Evolutionary conservation across 352 stramenopile species (phyloP), one percentile per base, ranked within the genome.

Genomic region (Phytophthora boehmeriae): DNA sequence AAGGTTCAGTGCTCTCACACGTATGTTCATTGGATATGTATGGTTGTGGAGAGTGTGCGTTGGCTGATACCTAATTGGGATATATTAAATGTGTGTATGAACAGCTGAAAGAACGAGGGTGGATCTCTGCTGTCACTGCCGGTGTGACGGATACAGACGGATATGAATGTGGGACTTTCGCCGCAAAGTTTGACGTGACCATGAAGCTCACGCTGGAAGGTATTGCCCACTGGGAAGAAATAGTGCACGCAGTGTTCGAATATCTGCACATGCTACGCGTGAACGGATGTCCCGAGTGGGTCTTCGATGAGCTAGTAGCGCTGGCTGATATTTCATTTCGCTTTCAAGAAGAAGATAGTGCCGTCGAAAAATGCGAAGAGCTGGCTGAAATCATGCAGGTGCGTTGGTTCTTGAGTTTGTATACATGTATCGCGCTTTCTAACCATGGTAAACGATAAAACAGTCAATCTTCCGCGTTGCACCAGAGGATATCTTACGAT

Each of bases 1-100:
- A 92, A 76, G 88, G 88, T 14, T 94, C 84, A 1, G 70, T 96
- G 20, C 60, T 96, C 16, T 92, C 82, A 28, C 68, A 90, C 65
- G 84, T 95, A 73, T 50, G 73, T 63, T 23, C 36, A 51, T 5
- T 20, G 16, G 25, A 44, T 20, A 16, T 17, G 9, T 8, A 46
- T 42, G 38, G 8, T 20, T 30, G 55, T 9, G 13, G 27, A n/a
- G 23, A 45, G 32, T 57, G 27, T 47, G 16, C 47, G 54, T 43
- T 5, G 44, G 23, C 16, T 54, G 28, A 61, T 55, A n/a, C n/a
- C n/a, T n/a, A 60, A 5, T 73, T 20, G 63, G 11, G 8, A 2
- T 55, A 9, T 22, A 22, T n/a, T n/a, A n/a, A n/a, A 48, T 35
- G 22, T 25, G 14, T 59, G 9, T 17, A 27, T 25, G 34, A 27